Percentiles rank a stretch among this genome's conserved stretches.
Evolutionary conservation across 768 basidiomycete genomes (phyloP).

Genomic region (Rhizopogon vulgaris): DNA sequence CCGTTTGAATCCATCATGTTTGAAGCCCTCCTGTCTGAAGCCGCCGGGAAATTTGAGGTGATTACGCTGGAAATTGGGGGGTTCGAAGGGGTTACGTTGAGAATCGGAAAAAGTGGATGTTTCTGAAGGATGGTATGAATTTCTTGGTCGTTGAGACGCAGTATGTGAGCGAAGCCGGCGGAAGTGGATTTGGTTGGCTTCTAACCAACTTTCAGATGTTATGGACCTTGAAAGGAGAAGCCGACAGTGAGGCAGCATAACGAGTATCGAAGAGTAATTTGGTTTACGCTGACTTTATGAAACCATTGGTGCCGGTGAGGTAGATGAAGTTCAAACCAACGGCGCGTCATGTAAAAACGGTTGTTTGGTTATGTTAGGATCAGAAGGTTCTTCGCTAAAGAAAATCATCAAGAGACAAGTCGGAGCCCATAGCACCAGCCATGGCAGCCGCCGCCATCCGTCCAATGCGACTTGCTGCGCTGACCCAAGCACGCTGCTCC

Average conservation of each 20-base stretch:
- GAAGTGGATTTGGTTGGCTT: conserved; percentile 13
- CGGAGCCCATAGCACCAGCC: not conserved
- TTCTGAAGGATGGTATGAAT: not conserved
- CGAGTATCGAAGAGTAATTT: not conserved
- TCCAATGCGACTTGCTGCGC: conserved; percentile 49
- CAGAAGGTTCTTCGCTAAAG: conserved; percentile 10
- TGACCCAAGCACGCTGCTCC: conserved; percentile 57
- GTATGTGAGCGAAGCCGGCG: conserved; percentile 11
- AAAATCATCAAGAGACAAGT: not conserved
- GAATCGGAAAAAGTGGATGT: not conserved
- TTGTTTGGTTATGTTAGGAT: conserved; percentile 27
- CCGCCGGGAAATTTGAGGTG: too few relatives aligned
- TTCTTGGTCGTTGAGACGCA: not conserved
- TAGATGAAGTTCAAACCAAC: not conserved
- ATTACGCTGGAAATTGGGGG: too few relatives aligned
- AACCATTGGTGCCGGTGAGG: not conserved
- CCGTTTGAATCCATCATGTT: not conserved
- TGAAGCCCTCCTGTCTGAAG: too few relatives aligned
- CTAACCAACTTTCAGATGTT: conserved; percentile 13
- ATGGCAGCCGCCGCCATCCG: conserved; percentile 28
- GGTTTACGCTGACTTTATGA: not conserved
- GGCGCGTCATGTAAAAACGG: not conserved
- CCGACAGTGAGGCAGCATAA: conserved; percentile 20
- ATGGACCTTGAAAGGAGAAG: conserved; percentile 7
- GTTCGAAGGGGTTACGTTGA: not conserved